phyloP scores from a whole-genome alignment of 1,284 basidiomycete species.

The Cryptococcus sp. region DNA sequence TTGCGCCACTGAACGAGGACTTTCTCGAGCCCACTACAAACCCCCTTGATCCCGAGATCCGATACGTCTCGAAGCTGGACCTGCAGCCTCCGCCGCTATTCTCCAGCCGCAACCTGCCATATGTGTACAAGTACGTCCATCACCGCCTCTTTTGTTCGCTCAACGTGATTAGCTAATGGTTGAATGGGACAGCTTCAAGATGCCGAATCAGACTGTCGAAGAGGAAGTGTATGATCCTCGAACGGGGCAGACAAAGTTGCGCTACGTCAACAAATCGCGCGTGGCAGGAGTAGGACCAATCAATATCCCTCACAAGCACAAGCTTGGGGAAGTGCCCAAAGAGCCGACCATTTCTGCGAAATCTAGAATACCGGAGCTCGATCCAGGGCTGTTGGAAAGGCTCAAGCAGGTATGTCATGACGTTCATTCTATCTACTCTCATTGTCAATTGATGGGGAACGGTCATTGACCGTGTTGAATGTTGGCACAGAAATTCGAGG shows the following conservation, averaged over 20 bases:
- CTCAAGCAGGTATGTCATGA: slow-evolving; percentile 60
- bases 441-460: background rate
- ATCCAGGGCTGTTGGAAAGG: slow-evolving; percentile 61
- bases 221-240: slow-evolving; percentile 38
- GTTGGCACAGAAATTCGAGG: slow-evolving; percentile 50
- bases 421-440: slow-evolving; percentile 47
- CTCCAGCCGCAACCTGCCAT: slow-evolving; percentile 32
- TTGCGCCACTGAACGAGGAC: slow-evolving; percentile 43
- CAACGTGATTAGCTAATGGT: too few species aligned
- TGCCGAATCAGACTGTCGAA: slow-evolving; percentile 22
- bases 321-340: slow-evolving; percentile 59
- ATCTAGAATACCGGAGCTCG: slow-evolving; percentile 56
- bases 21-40: slow-evolving; percentile 23
- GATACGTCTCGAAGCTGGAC: slow-evolving; percentile 35
- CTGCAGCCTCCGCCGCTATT: slow-evolving; percentile 45
- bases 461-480: background rate
- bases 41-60: slow-evolving; percentile 18
- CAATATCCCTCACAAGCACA: slow-evolving; percentile 26
- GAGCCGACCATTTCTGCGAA: slow-evolving; percentile 60
- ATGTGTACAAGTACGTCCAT: slow-evolving; percentile 63
- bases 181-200: slow-evolving; percentile 24
- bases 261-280: slow-evolving; percentile 39
- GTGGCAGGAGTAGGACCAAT: slow-evolving; percentile 25
- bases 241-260: slow-evolving; percentile 29
- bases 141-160: background rate